Base-by-base conservation (phyloP, 1,139 yeast species). In the Kodamaea ohmeri region DNA sequence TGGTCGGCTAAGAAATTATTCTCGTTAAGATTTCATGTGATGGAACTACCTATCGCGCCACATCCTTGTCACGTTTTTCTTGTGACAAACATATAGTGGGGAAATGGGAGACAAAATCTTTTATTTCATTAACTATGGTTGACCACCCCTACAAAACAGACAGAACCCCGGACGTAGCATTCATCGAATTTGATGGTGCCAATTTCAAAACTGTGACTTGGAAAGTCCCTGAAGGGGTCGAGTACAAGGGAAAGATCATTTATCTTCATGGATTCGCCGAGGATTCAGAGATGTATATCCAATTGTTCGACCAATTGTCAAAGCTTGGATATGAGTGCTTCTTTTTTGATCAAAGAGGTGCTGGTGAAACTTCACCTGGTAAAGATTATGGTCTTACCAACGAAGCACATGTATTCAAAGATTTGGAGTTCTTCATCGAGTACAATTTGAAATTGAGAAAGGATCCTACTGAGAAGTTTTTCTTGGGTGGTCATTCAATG, bases 401-500 rank as follows among this genome's bases (percentile, higher is more conserved):
- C 55, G 96, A 89, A 49, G 53, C 52, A 39, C 73, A 72, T 46
- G 77, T 80, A 3, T 81, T 77, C 57, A 66, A 73, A 26, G 97
- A 88, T 56, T 65, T 90, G 50, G 88, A 88, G 49, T 74, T 68
- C 49, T 73, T 90, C 53, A 63, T 83, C 45, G 67, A 67, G 41
- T 46, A 50, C 17, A 61, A 61, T 39, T 55, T 63, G 16, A 62
- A 59, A 27, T 47, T 49, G 22, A 46, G 61, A 31, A 37, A 40
- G 5, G 51, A 53, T 34, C 40, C 46, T 13, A 39, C 55, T 6
- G 68, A 67, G 34, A 79, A 78, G 46, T 54, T 88, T 30, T 75
- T 71, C 51, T 56, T 92, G 47, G 69, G 78, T 62, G 96, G 97
- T 2, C 95, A 86, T 55, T 86, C 95, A n/a, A 89, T 92, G 97